Evolutionary conservation across 2,329 filamentous ascomycete species (phyloP), one percentile per base, ranked within the genome.

Genomic region (Aspergillus pseudoviridinutans): DNA sequence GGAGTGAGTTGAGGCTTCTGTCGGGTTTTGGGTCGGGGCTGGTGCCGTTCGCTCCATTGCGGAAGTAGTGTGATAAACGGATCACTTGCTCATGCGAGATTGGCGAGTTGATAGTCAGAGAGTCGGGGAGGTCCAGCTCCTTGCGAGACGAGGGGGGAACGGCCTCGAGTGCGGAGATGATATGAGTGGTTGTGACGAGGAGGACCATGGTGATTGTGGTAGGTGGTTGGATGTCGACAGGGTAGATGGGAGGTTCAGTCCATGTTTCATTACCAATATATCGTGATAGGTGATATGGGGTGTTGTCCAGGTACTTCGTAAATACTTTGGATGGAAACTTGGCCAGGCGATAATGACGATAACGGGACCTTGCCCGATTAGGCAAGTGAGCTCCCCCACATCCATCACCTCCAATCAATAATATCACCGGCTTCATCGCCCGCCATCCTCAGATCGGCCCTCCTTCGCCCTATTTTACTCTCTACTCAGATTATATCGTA

Each of bases 1-100:
- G 80, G 32, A 97, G 82, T 35, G 77, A 69, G 64, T 93, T 88
- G 12, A 97, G 80, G 17, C 80, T 84, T 58, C 76, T 61, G 14
- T 56, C 35, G 7, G 51, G 55, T 4, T 20, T 46, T 20, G 28
- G 51, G 8, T 46, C 49, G 10, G 49, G 53, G 8, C 8, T 50
- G 9, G 41, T 35, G 1, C 60, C 54, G 41, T 59, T 58, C 5
- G 57, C 25, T 24, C 61, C 49, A 17, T 53, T 51, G 53, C 64
- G 65, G 27, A 74, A 64, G 25, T 70, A 64, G 42, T 62, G 71
- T 3, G 74, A 67, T 44, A 79, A 61, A 4, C 66, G 62, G 54
- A 79, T 72, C 27, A 79, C 57, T 49, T 78, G 73, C 0, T 66
- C 67, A 60, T 79, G 78, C 22, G 77, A 73, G 54, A 79, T 76